Base-by-base conservation (phyloP, 139 green algal genomes). In the Ettlia oleoabundans region DNA sequence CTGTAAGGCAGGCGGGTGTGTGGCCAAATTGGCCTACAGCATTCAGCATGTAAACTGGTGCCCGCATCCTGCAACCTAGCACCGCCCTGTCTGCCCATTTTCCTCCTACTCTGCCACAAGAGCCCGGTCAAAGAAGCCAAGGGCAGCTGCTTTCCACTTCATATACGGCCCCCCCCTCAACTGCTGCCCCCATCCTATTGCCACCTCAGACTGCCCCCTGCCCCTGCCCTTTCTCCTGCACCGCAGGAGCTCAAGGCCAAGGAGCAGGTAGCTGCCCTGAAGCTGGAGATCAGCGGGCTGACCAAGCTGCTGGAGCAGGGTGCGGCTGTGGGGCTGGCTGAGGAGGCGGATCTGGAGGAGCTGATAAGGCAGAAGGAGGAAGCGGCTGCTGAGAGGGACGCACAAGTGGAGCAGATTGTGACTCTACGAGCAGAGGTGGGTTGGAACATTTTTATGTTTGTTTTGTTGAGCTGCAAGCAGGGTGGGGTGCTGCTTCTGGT, bases 251-350 rank as follows among this genome's bases (percentile, higher is more conserved):
- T 93, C 3, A 91, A 91, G 41, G 92, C 93, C 21, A 97, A 96
- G 86, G 93, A 97, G 70, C 93, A 88, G 28, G 95, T 97, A 68
- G 86, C 90, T 73, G 84, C 92, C 85, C 88, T 98, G 4, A 97
- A 97, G 85, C 83, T 92, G 80, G 95, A 98, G 85, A 94, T 98
- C 22, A 81, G 88, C 72, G 96, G 96, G 82, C 87, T 98, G 71
- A 95, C 85, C 0, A 88, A 90, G 18, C 85, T 97, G 67, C 90
- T 96, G 53, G 94, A 97, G 37, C 65, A 94, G 81, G 93, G 93
- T n/a, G 87, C 89, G 15, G 91, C 93, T 1, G 88, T 98, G 52
- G 91, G 86, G 26, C 82, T 94, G 30, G 93, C 78, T 70, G 51
- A 77, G 85, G 93, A 98, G 82, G 86, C 88, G 9, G 93, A 92